Evolutionary conservation across 2,329 filamentous ascomycete genomes (phyloP).

Genomic region (Cryoendolithus antarcticus): DNA sequence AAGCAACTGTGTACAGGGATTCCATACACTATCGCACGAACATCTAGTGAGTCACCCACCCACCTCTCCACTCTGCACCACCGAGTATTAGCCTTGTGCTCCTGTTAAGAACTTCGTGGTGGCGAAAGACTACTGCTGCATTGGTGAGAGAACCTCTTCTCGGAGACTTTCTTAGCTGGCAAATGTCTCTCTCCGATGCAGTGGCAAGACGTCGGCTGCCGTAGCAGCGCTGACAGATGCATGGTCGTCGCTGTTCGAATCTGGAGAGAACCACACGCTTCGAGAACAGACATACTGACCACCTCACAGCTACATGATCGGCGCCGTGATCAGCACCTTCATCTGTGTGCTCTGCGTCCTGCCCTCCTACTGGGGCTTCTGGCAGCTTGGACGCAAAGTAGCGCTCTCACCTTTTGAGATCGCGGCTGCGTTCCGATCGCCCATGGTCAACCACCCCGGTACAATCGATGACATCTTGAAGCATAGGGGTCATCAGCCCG

Average conservation of each 20-base stretch:
- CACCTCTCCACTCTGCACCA: too few species aligned
- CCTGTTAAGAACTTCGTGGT: too few species aligned
- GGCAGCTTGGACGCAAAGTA: constrained; percentile 24
- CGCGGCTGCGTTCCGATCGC: constrained; percentile 23
- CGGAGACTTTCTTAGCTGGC: too few species aligned
- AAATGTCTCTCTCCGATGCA: too few species aligned
- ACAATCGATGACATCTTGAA: constrained; percentile 4
- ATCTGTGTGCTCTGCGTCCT: constrained; percentile 21
- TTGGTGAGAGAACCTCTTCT: too few species aligned
- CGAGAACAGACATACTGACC: too few species aligned
- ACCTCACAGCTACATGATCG: constrained; percentile 11
- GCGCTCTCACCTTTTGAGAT: constrained; percentile 25
- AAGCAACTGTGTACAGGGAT: constrained; percentile 8
- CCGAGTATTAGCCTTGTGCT: too few species aligned
- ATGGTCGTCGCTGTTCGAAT: too few species aligned
- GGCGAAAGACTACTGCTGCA: too few species aligned
- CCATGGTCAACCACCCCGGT: constrained; percentile 4
- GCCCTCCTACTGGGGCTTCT: constrained; percentile 25
- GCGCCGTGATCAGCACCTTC: constrained; percentile 20
- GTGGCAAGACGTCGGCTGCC: too few species aligned
- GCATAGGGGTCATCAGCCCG: constrained; percentile 5
- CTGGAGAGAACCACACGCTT: too few species aligned
- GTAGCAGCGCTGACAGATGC: too few species aligned
- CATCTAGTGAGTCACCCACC: background rate
- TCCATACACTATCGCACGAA: constrained; percentile 19